Evolutionary conservation across 78 protist genomes (phyloP).

Genomic region (Protostelium mycophagum): DNA sequence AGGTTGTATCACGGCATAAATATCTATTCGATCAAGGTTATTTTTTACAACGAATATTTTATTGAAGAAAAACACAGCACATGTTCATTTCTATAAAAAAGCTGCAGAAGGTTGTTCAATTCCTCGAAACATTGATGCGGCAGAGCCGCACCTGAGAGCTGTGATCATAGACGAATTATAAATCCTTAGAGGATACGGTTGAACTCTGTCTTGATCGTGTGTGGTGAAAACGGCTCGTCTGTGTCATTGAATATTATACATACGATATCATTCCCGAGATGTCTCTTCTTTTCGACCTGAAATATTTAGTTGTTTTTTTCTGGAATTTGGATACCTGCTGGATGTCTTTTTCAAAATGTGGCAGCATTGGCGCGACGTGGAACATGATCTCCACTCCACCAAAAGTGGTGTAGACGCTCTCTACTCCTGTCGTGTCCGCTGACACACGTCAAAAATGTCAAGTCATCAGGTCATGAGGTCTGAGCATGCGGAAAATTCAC

Average conservation of each 20-base stretch:
- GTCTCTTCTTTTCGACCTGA: constrained; percentile 48
- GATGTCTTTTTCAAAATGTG: constrained; percentile 21
- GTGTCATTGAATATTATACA: constrained; percentile 49
- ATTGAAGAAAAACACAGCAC: too few species aligned
- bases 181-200: constrained; percentile 39
- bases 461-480: neutral
- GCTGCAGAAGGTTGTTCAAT: too few species aligned
- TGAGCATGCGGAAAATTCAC: constrained; percentile 4
- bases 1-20: neutral
- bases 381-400: constrained; percentile 61
- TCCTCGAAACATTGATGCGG: too few species aligned
- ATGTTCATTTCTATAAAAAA: too few species aligned
- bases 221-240: constrained; percentile 38
- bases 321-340: constrained; percentile 22
- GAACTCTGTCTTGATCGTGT: constrained; percentile 53
- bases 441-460: neutral
- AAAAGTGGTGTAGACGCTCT: constrained; percentile 25
- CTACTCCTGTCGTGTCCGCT: constrained; percentile 49
- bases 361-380: constrained; percentile 61
- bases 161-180: too few species aligned
- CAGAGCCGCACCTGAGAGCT: too few species aligned
- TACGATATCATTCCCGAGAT: constrained; percentile 64
- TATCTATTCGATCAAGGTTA: too few species aligned
- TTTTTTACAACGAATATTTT: too few species aligned
- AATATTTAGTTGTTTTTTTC: neutral